These are phyloP conservation scores for Paulownia fortunei DNA, from an alignment of 257 asterid species.

Conservation along the genomic window DNA sequence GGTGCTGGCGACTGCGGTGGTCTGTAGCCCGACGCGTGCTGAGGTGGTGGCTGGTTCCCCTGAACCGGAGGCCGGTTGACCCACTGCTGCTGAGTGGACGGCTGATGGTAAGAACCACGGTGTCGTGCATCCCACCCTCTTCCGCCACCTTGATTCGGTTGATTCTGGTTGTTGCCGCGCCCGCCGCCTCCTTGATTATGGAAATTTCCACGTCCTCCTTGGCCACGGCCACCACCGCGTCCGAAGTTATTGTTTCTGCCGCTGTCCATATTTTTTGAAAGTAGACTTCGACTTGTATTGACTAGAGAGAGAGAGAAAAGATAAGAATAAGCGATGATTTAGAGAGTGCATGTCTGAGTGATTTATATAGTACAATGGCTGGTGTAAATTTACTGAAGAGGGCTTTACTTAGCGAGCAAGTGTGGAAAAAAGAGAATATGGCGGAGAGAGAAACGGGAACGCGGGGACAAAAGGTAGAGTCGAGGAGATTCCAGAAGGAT, in stretches of 20 bases:
- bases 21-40: constrained; percentile 10
- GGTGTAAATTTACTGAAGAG: constrained; percentile 26
- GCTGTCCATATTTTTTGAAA: constrained; percentile 26
- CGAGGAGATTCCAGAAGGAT: constrained; percentile 38
- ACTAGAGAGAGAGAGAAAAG: neutral
- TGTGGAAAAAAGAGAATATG: too few species aligned
- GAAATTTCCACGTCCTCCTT: constrained; percentile 19
- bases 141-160: constrained; percentile 34
- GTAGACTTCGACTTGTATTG: neutral
- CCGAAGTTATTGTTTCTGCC: constrained; percentile 27
- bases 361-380: too few species aligned
- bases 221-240: constrained; percentile 28
- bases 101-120: constrained; percentile 20
- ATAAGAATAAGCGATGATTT: neutral
- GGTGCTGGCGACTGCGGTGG: constrained; percentile 9
- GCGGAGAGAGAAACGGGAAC: too few species aligned
- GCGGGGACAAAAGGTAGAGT: neutral
- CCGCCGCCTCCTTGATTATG: constrained; percentile 33
- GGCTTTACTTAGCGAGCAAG: constrained; percentile 17
- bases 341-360: too few species aligned
- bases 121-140: constrained; percentile 15
- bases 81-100: too few species aligned
- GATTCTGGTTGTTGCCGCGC: constrained; percentile 16
- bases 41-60: constrained; percentile 23
- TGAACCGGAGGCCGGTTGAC: constrained; percentile 28